These are phyloP conservation scores for Discostella stelligera DNA, from an alignment of 352 stramenopile species.

Conservation along the genomic window DNA sequence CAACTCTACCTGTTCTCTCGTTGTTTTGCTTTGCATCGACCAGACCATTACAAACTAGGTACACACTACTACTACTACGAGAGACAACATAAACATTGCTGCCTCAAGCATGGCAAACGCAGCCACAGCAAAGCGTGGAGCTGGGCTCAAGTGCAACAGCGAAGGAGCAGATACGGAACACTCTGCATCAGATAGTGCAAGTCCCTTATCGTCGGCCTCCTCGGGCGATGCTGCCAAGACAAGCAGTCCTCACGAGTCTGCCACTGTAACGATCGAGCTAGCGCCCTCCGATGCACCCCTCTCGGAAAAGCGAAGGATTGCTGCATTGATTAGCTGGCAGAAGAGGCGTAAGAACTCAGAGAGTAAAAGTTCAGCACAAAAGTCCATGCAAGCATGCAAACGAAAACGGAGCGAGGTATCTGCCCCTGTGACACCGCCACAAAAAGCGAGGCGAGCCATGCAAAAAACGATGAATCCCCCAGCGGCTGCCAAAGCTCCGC, in stretches of 20 bases:
- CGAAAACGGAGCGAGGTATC: not conserved
- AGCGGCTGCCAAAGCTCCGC: conserved; percentile 4
- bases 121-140: conserved; percentile 15
- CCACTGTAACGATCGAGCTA: conserved; percentile 5
- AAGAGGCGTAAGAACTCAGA: conserved; percentile 20
- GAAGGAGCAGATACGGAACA: conserved; percentile 10
- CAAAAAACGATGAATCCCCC: not conserved
- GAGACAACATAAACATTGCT: not conserved
- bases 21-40: too few species aligned
- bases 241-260: not conserved
- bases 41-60: too few species aligned
- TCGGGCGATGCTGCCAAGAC: not conserved
- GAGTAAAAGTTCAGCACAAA: conserved; percentile 5
- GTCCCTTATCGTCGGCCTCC: conserved; percentile 4
- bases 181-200: not conserved
- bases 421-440: conserved; percentile 9
- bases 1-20: too few species aligned
- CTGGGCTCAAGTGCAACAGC: conserved; percentile 12
- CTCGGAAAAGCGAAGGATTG: conserved; percentile 44
- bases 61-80: too few species aligned
- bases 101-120: conserved; percentile 18
- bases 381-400: not conserved
- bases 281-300: conserved; percentile 14
- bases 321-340: conserved; percentile 39
- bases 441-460: conserved; percentile 3